A percentile compares a stretch with the other conserved stretches of the same genome.
Evolutionary conservation across 495 filamentous ascomycete genomes (phyloP).

Genomic region (Penicillium bialowiezense): DNA sequence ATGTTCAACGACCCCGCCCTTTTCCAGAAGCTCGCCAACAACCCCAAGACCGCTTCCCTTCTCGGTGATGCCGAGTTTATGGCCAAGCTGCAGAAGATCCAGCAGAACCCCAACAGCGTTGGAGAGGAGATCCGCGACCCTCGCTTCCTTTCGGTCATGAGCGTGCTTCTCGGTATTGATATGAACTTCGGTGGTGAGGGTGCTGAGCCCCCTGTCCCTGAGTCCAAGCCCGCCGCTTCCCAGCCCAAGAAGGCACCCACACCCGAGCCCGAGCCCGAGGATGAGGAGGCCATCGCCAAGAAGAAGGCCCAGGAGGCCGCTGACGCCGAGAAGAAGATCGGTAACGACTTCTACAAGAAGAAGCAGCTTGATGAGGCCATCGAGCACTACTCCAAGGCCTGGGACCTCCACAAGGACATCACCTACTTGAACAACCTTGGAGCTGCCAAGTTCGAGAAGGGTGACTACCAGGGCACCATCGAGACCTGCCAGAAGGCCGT

Average conservation of each 20-base stretch:
- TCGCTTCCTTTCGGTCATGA: constrained; percentile 89
- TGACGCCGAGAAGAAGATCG: constrained; percentile 90
- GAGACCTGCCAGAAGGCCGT: constrained; percentile 83
- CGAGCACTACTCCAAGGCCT: constrained; percentile 92
- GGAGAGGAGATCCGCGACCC: constrained; percentile 83
- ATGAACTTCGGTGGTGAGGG: constrained; percentile 76
- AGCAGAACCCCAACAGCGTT: constrained; percentile 75
- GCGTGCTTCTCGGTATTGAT: constrained; percentile 89
- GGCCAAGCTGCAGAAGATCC: constrained; percentile 76
- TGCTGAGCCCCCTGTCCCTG: constrained; percentile 66
- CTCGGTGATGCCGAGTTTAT: constrained; percentile 89
- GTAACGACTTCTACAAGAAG: constrained; percentile 97
- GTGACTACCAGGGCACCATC: constrained; percentile 82
- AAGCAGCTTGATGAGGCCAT: constrained; percentile 91
- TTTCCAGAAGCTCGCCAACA: constrained; percentile 82
- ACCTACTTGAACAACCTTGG: constrained; percentile 96
- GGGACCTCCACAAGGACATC: constrained; percentile 93
- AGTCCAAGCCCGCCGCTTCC: constrained; percentile 52
- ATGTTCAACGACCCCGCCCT: constrained; percentile 94
- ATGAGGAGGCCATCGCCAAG: constrained; percentile 78
- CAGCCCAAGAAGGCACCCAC: constrained; percentile 57
- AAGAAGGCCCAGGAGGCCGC: constrained; percentile 89
- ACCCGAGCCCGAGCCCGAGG: constrained; percentile 62
- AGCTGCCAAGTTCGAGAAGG: constrained; percentile 94
- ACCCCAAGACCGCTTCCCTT: constrained; percentile 86